phyloP scores from a whole-genome alignment of 1,139 yeast species.

The Yamadazyma membranifaciens region DNA sequence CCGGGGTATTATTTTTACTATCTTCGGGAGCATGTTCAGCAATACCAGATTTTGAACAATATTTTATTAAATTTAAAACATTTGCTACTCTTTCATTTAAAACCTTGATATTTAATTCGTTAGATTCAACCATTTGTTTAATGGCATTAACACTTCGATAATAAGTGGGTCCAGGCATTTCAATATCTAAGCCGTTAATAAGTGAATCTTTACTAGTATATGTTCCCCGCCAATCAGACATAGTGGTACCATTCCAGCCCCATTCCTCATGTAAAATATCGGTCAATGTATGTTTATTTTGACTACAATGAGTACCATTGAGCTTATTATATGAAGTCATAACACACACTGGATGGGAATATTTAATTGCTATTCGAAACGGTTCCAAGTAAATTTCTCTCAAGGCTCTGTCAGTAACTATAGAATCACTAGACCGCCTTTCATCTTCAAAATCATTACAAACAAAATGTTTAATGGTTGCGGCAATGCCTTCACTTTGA shows the following conservation, averaged over 20 bases:
- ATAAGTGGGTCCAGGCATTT: constrained; percentile 59
- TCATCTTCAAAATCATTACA: constrained; percentile 59
- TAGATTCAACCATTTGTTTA: constrained; percentile 24
- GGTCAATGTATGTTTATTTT: constrained; percentile 36
- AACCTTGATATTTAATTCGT: constrained; percentile 25
- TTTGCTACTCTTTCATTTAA: constrained; percentile 44
- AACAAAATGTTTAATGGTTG: constrained; percentile 59
- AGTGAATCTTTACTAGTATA: constrained; percentile 45
- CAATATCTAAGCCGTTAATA: constrained; percentile 54
- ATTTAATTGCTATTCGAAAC: constrained; percentile 53
- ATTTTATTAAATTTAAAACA: constrained; percentile 45
- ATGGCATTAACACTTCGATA: constrained; percentile 38
- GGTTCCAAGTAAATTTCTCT: constrained; percentile 61
- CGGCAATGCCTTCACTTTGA: constrained; percentile 38
- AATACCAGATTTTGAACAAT: constrained; percentile 31
- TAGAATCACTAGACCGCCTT: constrained; percentile 44
- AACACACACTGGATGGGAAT: constrained; percentile 31
- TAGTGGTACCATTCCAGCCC: constrained; percentile 47
- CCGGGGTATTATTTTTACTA: constrained; percentile 30
- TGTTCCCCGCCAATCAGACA: constrained; percentile 63
- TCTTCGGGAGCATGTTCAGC: constrained; percentile 28
- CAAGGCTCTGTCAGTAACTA: constrained; percentile 53
- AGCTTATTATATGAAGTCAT: constrained; percentile 61
- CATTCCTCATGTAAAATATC: constrained; percentile 33
- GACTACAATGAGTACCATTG: constrained; percentile 54